These are phyloP conservation scores for Cadophora sp. DNA, from an alignment of 2,329 filamentous ascomycete species.

Conservation along the genomic window DNA sequence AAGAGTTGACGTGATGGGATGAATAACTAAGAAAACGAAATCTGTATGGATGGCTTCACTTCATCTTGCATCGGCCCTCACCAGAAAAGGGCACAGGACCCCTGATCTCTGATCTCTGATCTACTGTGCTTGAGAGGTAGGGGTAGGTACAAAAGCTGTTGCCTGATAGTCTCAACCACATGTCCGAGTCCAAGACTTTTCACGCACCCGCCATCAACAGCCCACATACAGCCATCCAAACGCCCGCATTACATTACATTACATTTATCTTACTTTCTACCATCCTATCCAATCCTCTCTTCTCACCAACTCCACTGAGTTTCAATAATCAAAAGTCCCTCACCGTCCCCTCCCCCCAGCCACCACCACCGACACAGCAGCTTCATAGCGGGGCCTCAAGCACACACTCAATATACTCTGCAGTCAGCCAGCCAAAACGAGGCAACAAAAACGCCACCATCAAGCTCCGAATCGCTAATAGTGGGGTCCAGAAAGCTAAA, in stretches of 20 bases:
- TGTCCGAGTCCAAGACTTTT: too few relatives aligned
- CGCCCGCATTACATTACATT: background rate
- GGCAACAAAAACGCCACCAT: constrained; percentile 8
- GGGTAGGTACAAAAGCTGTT: constrained; percentile 14
- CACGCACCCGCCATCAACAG: background rate
- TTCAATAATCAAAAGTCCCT: background rate
- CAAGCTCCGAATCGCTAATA: background rate
- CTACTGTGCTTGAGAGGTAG: background rate
- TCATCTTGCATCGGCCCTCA: constrained; percentile 3
- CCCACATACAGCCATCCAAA: background rate
- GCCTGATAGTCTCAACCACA: background rate
- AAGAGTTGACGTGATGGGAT: background rate
- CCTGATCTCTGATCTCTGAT: background rate
- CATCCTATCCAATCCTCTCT: background rate
- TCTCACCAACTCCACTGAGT: background rate
- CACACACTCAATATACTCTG: background rate
- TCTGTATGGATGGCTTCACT: constrained; percentile 2
- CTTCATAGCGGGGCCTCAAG: background rate
- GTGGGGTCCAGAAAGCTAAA: background rate
- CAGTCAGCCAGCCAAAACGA: constrained; percentile 10
- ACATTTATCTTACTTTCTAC: background rate
- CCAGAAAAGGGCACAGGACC: background rate
- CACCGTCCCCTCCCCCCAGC: constrained; percentile 9
- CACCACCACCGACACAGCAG: constrained; percentile 11
- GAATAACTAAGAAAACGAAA: background rate